Evolutionary conservation across 352 stramenopile species (phyloP), one percentile per base, ranked within the genome.

Genomic region (Pythium phragmitis): DNA sequence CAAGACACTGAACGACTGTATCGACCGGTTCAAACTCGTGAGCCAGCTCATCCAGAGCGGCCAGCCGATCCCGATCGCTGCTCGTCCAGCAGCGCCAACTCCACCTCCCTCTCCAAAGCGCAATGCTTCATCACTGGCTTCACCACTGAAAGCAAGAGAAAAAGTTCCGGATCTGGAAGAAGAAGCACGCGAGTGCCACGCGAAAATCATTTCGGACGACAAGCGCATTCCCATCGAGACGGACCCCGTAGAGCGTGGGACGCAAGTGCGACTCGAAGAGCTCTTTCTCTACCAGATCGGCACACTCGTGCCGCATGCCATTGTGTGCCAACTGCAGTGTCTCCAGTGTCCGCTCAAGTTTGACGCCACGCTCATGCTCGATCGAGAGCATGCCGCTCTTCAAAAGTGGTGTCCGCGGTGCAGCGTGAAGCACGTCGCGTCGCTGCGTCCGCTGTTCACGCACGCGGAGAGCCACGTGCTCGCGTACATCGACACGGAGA

Each of bases 381-480:
- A 84, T 23, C 57, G 46, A 6, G 57, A 56, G 8, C 62, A 67
- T 4, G 41, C 74, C 0, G 52, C 61, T 21, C 57, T 92, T 5
- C 84, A 85, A 23, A 89, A 91, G 55, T 95, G 86, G 86, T 95
- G 86, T 67, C 84, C 84, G 13, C 72, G 86, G 16, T 95, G 86
- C 69, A 93, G 84, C 55, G 68, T 78, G 23, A 77, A 89, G 45
- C 86, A 95, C 43, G 70, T 85, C 11, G 73, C 92, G 39, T n/a
- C 70, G 8, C 72, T 95, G 57, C 76, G 73, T 6, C 79, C 86
- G 5, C 73, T 90, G 41, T 88, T 95, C 56, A 78, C 85, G 3
- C 86, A 95, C 67, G 74, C 69, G 1, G 69, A 78, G 45, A 92
- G 82, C 68, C 70, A 80, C 23, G 55, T 91, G 33, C 47, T 90